Conservation (phyloP, 1,139 yeast genomes). For the Lizanozyma gosingica region DNA sequence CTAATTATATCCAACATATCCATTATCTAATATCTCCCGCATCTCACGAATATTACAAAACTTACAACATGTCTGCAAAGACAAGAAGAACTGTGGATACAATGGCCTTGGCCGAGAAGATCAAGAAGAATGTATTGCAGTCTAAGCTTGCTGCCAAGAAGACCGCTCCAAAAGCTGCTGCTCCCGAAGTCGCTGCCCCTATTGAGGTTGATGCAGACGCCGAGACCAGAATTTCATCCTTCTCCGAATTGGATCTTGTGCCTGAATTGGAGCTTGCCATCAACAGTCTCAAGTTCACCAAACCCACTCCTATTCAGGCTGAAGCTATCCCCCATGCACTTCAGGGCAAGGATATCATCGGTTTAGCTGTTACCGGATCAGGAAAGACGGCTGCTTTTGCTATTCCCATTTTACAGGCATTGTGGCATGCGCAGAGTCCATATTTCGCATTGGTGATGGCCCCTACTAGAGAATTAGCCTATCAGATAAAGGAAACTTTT, state of each 20-base stretch:
- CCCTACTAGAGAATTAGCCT: constrained; percentile 96
- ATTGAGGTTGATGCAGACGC: constrained; percentile 16
- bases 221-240: constrained; percentile 33
- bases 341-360: constrained; percentile 75
- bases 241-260: constrained; percentile 51
- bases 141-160: constrained; percentile 4
- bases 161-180: constrained; percentile 4
- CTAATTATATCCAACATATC: too few relatives aligned
- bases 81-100: constrained; percentile 2
- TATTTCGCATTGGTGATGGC: constrained; percentile 86
- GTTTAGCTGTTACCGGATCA: constrained; percentile 77
- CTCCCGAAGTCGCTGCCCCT: background rate
- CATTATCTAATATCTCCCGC: too few relatives aligned
- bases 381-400: constrained; percentile 87
- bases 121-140: constrained; percentile 4
- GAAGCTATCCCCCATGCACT: constrained; percentile 90
- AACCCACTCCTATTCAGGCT: constrained; percentile 86
- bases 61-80: too few relatives aligned
- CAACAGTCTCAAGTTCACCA: constrained; percentile 51
- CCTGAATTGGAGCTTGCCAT: constrained; percentile 81
- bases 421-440: constrained; percentile 85
- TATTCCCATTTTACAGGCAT: constrained; percentile 79
- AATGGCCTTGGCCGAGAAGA: constrained; percentile 4
- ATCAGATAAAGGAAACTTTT: constrained; percentile 90
- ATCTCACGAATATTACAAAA: too few relatives aligned